Evolutionary conservation across 139 green algal genomes (phyloP), one percentile per base, ranked within the genome.

Genomic region (Pseudopediastrum boryanum): DNA sequence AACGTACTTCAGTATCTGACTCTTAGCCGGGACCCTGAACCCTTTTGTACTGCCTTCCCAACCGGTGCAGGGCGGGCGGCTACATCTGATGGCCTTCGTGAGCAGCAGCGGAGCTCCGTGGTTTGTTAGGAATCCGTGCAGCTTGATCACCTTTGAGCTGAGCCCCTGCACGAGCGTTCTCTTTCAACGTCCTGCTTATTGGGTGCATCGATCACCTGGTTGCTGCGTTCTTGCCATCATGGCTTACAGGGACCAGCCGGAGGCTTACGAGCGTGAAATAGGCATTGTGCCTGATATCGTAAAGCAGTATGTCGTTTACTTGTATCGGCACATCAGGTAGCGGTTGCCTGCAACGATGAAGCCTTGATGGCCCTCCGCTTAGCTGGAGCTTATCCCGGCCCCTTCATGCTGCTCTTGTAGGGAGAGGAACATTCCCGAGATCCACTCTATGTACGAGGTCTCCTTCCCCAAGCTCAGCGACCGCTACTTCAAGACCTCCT

Each of bases 361-460:
- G 46, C 46, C 46, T 16, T 12, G 46, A 16, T 16, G 13, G 12
- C 66, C 5, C 3, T 42, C 21, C 43, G 8, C 48, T 58, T 58
- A n/a, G 19, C 21, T 21, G 21, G 19, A 58, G 19, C 21, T 58
- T 21, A 58, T 21, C 56, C 10, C 25, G 16, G 8, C 56, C 19
- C 9, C 9, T n/a, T 31, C 10, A 23, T n/a, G 25, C 10, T n/a
- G 25, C 56, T n/a, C 10, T 8, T n/a, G 12, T 85, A 95, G 96
- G 69, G 94, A 99, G 83, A 90, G 94, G 42, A 99, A 98, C 87
- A 95, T 99, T 56, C 87, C 92, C 38, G 97, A 99, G 81, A 98
- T 98, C 21, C 88, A 93, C 41, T 93, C 92, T 38, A 99, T 99
- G 97, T 98, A 98, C 87, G 93, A 96, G 63, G 84, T 91, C 12